Evolutionary conservation across 768 basidiomycete species (phyloP), one percentile per base, ranked within the genome.

Genomic region (Phlegmacium glaucopus): DNA sequence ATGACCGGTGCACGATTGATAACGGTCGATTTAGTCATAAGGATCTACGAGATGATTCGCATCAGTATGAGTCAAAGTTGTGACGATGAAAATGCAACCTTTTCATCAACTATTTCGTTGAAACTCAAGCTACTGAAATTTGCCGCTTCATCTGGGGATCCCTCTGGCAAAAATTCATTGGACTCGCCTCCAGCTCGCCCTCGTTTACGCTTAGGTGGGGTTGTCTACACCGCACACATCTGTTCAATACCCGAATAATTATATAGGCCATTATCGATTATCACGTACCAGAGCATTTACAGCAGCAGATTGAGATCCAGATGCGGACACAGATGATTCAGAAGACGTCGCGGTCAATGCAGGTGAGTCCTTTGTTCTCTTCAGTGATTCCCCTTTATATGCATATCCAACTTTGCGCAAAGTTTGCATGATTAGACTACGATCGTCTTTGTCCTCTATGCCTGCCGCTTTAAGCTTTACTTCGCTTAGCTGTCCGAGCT

Each of bases 1-100:
- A 97, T 90, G 38, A 97, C 75, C 0, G 95, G 95, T 1, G 95
- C 94, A 17, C 95, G 83, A 64, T 98, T 98, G 38, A 90, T 77
- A 15, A 91, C 75, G 15, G 80, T 74, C 7, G 71, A 74, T 54
- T 90, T 85, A 15, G 64, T 65, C 51, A 64, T 71, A 36, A 96
- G 72, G 7, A 72, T 62, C 89, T n/a, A 32, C 44, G 35, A 41
- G 46, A 10, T 17, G 44, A 45, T 15, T 47, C 44, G 40, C 48
- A 38, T 25, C 13, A 35, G 11, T 29, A 26, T 40, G 22, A 15
- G 35, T 13, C 36, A 35, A 32, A 27, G 15, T 7, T 17, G 29
- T 17, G 29, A 34, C 15, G 6, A 29, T 9, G 43, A 72, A 25
- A 55, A 87, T 22, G 22, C 22, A 22, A 22, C 87, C 65, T 82